A percentile compares a stretch with the other conserved stretches of the same genome.
These are phyloP conservation scores for Coemansia sp. DNA, from an alignment of 192 early-diverging fungal genomes.

Conservation along the genomic window DNA sequence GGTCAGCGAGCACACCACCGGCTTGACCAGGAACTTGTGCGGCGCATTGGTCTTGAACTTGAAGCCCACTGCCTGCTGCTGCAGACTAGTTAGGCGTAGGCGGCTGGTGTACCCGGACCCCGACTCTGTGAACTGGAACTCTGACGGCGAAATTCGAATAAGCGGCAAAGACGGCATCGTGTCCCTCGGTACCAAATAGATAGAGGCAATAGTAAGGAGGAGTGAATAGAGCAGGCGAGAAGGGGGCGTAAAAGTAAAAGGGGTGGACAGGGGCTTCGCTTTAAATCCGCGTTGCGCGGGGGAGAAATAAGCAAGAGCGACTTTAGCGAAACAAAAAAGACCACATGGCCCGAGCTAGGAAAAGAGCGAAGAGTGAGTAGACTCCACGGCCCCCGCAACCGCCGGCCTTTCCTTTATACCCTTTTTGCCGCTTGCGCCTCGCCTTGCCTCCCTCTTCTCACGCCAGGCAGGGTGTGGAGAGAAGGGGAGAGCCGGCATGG, in stretches of 20 bases:
- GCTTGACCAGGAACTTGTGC: slow-evolving; percentile 56
- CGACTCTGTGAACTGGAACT: slow-evolving; percentile 50
- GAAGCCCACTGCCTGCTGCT: slow-evolving; percentile 49
- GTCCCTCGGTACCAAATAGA: background rate
- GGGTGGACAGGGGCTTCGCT: background rate
- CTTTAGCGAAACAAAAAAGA: background rate
- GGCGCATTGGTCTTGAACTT: slow-evolving; percentile 62
- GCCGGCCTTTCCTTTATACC: too few species aligned
- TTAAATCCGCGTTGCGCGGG: too few species aligned
- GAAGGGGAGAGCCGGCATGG: background rate
- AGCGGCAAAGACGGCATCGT: slow-evolving; percentile 31
- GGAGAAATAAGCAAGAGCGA: background rate
- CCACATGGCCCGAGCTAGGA: background rate
- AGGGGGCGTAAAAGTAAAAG: background rate
- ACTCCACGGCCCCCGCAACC: too few species aligned
- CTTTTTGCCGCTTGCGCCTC: too few species aligned
- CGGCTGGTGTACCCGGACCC: slow-evolving; percentile 47
- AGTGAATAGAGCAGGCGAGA: background rate
- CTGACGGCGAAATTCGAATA: slow-evolving; percentile 52
- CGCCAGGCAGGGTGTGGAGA: slow-evolving; percentile 2
- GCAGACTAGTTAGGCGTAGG: slow-evolving; percentile 46
- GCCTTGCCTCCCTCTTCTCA: slow-evolving; percentile 6
- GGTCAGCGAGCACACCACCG: slow-evolving; percentile 51
- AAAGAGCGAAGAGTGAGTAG: background rate
- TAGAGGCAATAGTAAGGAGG: background rate